Evolutionary conservation across 345 rosid species (phyloP).

Genomic region (Raphanus sativus): DNA sequence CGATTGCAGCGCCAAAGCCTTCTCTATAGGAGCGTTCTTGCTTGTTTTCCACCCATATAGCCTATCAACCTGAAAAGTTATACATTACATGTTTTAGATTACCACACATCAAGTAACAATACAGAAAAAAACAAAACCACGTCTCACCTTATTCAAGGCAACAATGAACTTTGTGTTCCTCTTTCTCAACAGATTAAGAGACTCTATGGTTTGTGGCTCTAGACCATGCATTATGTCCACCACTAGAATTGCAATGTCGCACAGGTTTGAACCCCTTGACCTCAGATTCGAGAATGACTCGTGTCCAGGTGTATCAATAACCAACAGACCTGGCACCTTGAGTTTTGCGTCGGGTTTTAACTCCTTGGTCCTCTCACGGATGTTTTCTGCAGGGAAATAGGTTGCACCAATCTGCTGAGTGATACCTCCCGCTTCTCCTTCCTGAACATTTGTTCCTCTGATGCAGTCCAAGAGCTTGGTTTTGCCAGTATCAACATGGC

Average conservation of each 20-base stretch:
- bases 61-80: slow-evolving; percentile 72
- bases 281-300: slow-evolving; percentile 86
- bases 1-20: slow-evolving; percentile 67
- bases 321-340: slow-evolving; percentile 92
- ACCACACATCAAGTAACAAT: neutral
- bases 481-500: slow-evolving; percentile 98
- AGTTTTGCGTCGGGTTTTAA: slow-evolving; percentile 86
- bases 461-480: slow-evolving; percentile 94
- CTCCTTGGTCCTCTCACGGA: slow-evolving; percentile 91
- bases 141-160: slow-evolving; percentile 85
- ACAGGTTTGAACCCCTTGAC: slow-evolving; percentile 90
- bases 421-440: slow-evolving; percentile 99
- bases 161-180: slow-evolving; percentile 87
- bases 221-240: slow-evolving; percentile 95
- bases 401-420: slow-evolving; percentile 99
- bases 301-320: slow-evolving; percentile 98
- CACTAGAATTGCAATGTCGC: slow-evolving; percentile 95
- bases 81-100: slow-evolving; percentile 3
- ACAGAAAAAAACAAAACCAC: slow-evolving; percentile 11
- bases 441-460: slow-evolving; percentile 96
- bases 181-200: slow-evolving; percentile 79
- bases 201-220: slow-evolving; percentile 91
- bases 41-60: slow-evolving; percentile 84
- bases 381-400: slow-evolving; percentile 88
- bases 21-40: slow-evolving; percentile 71